Base-by-base conservation (phyloP, 2,329 filamentous ascomycete genomes). In the Metarhizium sp. region DNA sequence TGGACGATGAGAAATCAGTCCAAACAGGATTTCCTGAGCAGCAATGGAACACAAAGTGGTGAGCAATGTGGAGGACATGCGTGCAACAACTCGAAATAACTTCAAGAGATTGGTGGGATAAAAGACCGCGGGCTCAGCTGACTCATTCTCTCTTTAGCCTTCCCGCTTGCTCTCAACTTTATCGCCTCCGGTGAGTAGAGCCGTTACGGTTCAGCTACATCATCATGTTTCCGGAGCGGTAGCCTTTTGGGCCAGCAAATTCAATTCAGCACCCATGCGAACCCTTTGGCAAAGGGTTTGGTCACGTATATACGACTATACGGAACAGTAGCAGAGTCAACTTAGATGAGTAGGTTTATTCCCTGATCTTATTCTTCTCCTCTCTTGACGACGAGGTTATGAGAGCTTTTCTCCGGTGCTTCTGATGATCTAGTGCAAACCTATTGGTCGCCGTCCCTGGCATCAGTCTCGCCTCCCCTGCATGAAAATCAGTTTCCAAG, bases 41-140 rank as follows among this genome's bases (percentile, higher is more conserved):
- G 85, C 66, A 92, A 92, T 68, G 79, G 88, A 70, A 91, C 88
- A 73, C 89, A 92, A 76, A 88, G 86, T 77, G 89, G 89, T 92
- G 71, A 85, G 82, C 51, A 13, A 40, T 13, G 14, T 40, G 13
- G 5, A 40, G 38, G 38, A 40, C 38, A 40, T 40, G 13, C 5
- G 38, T 7, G 38, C 14, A 16, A 16, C 2, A 5, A 40, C 14
- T 14, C 11, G 38, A 40, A 13, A 40, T 40, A 11, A 16, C 11
- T 11, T n/a, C 10, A 34, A 34, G 32, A 34, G 11, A 34, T 11
- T 6, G 32, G 10, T 34, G 32, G 32, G 10, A 11, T 8, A 7
- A 3, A 34, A 11, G 10, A n/a, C 43, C n/a, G 7, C n/a, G n/a
- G 48, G 43, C 45, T 45, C n/a, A 30, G 25, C 45, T 48, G 7